phyloP scores from a whole-genome alignment of 345 rosid species.

The Geranium brycei region DNA sequence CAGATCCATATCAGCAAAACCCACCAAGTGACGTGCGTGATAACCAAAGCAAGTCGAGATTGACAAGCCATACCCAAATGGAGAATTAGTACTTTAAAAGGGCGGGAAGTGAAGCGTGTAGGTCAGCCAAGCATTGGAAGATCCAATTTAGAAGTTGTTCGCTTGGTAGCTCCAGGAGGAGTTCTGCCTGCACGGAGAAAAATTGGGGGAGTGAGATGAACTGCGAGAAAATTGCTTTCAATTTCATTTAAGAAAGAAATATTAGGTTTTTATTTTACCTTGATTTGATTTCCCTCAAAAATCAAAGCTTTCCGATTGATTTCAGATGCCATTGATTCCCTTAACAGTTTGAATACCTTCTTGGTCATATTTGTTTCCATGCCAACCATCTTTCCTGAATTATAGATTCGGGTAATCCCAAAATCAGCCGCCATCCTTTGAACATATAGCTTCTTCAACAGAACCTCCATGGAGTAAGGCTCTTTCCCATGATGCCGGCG shows the following conservation, averaged over 20 bases:
- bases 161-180: slow-evolving; percentile 79
- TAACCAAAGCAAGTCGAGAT: neutral
- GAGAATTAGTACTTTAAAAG: slow-evolving; percentile 63
- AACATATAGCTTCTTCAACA: slow-evolving; percentile 76
- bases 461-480: slow-evolving; percentile 77
- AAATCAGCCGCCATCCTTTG: slow-evolving; percentile 97
- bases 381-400: slow-evolving; percentile 78
- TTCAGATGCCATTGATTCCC: slow-evolving; percentile 61
- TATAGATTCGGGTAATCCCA: slow-evolving; percentile 62
- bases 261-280: slow-evolving; percentile 28
- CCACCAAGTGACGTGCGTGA: neutral
- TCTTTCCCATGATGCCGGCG: slow-evolving; percentile 84
- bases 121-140: slow-evolving; percentile 82
- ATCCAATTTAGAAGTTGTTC: slow-evolving; percentile 87
- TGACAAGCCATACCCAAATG: neutral
- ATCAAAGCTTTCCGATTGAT: slow-evolving; percentile 49
- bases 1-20: too few species aligned
- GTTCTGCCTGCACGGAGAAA: slow-evolving; percentile 57
- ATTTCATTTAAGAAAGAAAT: neutral
- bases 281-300: slow-evolving; percentile 55
- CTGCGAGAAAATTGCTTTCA: neutral
- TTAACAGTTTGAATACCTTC: slow-evolving; percentile 71
- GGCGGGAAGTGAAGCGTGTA: slow-evolving; percentile 68
- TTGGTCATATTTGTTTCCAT: slow-evolving; percentile 75
- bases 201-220: neutral